Base-by-base conservation (phyloP, 768 basidiomycete species). In the Lactifluus pinguis region DNA sequence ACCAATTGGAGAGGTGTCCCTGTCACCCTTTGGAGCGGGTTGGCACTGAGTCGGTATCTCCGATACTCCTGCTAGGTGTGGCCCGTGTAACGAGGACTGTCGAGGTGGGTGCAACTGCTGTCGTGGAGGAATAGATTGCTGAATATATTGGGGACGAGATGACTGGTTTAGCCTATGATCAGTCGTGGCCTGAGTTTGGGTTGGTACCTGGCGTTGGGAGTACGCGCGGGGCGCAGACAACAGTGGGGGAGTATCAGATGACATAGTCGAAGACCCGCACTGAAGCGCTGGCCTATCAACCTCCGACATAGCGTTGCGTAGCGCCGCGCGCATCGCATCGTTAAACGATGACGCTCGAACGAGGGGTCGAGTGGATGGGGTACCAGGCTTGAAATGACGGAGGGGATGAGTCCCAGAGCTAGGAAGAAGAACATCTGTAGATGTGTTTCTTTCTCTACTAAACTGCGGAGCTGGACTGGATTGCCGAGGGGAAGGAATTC, bases 261-360 rank as follows among this genome's bases (percentile, higher is more conserved):
- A 52, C 13, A 45, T 4, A 11, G 32, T 53, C 60, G 47, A 53
- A 9, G 61, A 29, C 4, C 45, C 48, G 15, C 36, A 55, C 50
- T 32, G 60, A 25, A 36, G 17, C 3, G 14, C 19, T 19, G 55
- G 19, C 17, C 30, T 19, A n/a, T 57, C 56, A 13, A 36, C 45
- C 32, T 49, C 45, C 4, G 61, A 53, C 6, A 57, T 13, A 19
- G 61, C 61, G 30, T 34, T 53, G 9, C 56, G 56, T 21, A 62
- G 32, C 3, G 61, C 61, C 6, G 51, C 51, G 9, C 61, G 61
- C 55, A 62, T 62, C 6, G 30, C 19, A 25, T 62, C 51, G 30
- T n/a, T 57, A 30, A 62, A 58, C 1, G 61, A 62, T 11, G 61
- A 57, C 4, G 56, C 14, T 25, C 61, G 56, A 30, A 56, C 9